Conservation (phyloP, 106 monocot species). For the Apostasia shenzhenica region DNA sequence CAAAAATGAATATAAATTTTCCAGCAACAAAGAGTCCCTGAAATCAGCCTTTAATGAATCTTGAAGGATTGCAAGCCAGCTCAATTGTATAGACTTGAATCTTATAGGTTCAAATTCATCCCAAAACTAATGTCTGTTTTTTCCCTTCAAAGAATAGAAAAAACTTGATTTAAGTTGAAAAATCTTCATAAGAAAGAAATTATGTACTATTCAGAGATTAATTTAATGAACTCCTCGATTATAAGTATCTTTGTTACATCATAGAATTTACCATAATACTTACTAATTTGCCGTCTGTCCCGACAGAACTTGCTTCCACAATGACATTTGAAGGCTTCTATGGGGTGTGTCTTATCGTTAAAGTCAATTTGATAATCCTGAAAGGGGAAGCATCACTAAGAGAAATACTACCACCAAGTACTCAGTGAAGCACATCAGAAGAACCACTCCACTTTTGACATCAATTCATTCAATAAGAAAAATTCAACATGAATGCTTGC, state of each 20-base stretch:
- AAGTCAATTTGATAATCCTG: constrained; percentile 5
- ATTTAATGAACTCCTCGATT: not conserved
- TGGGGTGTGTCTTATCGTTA: constrained; percentile 1
- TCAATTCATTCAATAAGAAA: not conserved
- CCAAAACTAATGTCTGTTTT: not conserved
- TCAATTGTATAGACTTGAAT: no score
- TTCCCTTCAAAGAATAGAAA: not conserved
- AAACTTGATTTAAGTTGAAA: not conserved
- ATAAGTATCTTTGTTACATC: not conserved
- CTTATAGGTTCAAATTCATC: not conserved
- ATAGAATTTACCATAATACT: not conserved
- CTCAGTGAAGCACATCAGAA: not conserved
- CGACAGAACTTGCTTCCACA: constrained; percentile 4
- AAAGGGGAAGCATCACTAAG: not conserved
- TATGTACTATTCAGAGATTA: not conserved
- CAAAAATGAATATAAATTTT: no score
- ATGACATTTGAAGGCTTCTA: constrained; percentile 1
- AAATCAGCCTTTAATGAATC: no score
- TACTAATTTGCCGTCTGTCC: not conserved
- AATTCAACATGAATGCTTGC: not conserved
- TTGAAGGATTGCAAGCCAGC: no score
- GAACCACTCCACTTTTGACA: no score
- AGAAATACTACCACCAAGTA: not conserved
- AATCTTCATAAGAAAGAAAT: not conserved
- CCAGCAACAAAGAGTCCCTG: no score